Evolutionary conservation across 495 filamentous ascomycete species (phyloP), one percentile per base, ranked within the genome.

Genomic region (Xylaria cubensis): DNA sequence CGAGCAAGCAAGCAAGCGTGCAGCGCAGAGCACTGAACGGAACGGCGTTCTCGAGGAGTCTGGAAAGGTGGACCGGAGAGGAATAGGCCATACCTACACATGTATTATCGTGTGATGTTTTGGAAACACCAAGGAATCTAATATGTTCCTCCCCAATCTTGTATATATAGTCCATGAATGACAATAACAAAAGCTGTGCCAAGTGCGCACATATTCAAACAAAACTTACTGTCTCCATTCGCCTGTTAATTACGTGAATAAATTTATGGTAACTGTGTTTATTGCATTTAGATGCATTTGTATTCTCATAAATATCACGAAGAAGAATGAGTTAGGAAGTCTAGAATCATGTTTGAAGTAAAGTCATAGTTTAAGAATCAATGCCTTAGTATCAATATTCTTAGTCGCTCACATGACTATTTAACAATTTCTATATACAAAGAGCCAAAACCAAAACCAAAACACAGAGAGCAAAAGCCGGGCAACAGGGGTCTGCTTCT

Each of bases 141-240:
- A 41, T 39, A 29, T 13, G 24, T 48, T 48, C 67, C 53, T 46
- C 17, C 13, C 48, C 26, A 3, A 24, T 69, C 67, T 59, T 78
- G 76, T 78, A 78, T 59, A 78, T 78, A 78, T 74, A 74, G 72
- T 73, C 59, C 24, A 73, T 48, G 64, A 73, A 72, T 59, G 56
- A 56, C 58, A 72, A 74, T 74, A 61, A 21, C 61, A 66, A 34
- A 72, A 26, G 46, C 34, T 53, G 71, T 66, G 66, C 55, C 13
- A 21, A 39, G 17, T 46, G 69, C 72, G 62, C 67, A 36, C 32
- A 46, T 21, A 21, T 69, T 69, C 41, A 69, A 61, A 34, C 15
- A 41, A 44, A 19, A 5, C 39, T 29, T 15, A 26, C 39, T 50
- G 12, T 44, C 39, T 1, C 9, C 5, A 8, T 64, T 1, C 3